Evolutionary conservation across 2,329 filamentous ascomycete species (phyloP).

Genomic region (Cephalotrichum gorgonifer): DNA sequence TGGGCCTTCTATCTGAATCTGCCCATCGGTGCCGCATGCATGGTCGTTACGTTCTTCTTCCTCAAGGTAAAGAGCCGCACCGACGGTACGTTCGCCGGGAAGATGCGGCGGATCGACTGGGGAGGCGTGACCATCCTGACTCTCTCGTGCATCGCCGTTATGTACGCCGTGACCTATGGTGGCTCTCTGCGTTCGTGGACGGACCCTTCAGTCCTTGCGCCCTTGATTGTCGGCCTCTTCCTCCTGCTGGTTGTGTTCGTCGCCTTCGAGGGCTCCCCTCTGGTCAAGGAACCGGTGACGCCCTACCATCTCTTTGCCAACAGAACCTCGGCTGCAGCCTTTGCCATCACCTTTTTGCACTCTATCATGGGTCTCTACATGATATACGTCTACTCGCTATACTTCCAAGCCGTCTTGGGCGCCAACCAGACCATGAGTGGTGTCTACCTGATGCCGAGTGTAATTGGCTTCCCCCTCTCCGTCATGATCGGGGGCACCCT

Average conservation of each 20-base stretch:
- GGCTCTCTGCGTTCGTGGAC: slow-evolving; percentile 32
- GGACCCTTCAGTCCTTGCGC: slow-evolving; percentile 23
- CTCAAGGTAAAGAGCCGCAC: slow-evolving; percentile 17
- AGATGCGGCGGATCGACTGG: slow-evolving; percentile 19
- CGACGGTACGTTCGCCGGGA: slow-evolving; percentile 26
- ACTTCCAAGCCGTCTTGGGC: slow-evolving; percentile 35
- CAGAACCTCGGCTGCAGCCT: slow-evolving; percentile 24
- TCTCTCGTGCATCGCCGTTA: slow-evolving; percentile 23
- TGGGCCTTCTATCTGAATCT: slow-evolving; percentile 27
- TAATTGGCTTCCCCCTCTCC: slow-evolving; percentile 6
- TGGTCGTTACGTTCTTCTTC: slow-evolving; percentile 14
- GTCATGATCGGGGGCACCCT: slow-evolving; percentile 15
- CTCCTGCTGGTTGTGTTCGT: slow-evolving; percentile 16
- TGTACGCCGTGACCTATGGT: slow-evolving; percentile 32
- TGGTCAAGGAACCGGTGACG: background rate
- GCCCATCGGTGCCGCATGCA: slow-evolving; percentile 20
- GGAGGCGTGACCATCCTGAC: slow-evolving; percentile 31
- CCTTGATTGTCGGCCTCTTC: slow-evolving; percentile 29
- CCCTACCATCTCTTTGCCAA: slow-evolving; percentile 15
- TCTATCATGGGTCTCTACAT: slow-evolving; percentile 18
- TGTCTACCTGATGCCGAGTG: slow-evolving; percentile 12
- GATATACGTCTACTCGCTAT: slow-evolving; percentile 31
- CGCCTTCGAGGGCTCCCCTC: slow-evolving; percentile 2
- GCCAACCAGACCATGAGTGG: slow-evolving; percentile 21
- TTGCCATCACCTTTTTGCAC: slow-evolving; percentile 24